Base-by-base conservation (phyloP, 257 asterid genomes). In the Solanum raphanifolium region DNA sequence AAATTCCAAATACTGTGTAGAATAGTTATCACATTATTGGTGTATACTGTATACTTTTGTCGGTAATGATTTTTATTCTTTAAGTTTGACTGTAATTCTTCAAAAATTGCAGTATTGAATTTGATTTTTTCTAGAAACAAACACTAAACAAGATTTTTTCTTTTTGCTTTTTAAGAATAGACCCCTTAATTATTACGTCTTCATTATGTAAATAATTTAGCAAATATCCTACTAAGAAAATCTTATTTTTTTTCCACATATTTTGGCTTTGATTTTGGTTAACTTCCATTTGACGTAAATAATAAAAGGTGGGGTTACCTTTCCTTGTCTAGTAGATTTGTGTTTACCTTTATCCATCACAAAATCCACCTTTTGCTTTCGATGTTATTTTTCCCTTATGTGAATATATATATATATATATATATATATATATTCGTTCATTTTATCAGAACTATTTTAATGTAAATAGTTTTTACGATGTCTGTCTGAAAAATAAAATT, bases 281-380 rank as follows among this genome's bases (percentile, higher is more conserved):
- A 82, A 48, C 69, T 48, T 82, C 31, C 11, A 82, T 79, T 81
- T 81, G 13, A 48, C 69, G 71, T 27, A 27, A 43, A 81, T 31
- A 76, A 38, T 10, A 6, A 3, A 35, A 81, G 11, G 39, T 81
- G 39, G 85, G 85, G 29, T 27, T 81, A 10, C 85, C 69, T 48
- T 48, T 82, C 31, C 43, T 31, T 82, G 69, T 82, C 20, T 20
- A 10, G 71, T 48, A 48, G 86, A 82, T 82, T 31, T 48, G 20
- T 82, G 43, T 31, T 18, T 48, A 29, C 69, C 71, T 82, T 82
- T 48, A 82, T 48, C 18, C 27, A 46, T 81, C 66, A 48, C 23
- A 27, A 46, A 18, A 79, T 81, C 69, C 10, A 82, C 71, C 43
- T 82, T 48, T 82, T 82, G 86, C 69, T 82, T 29, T 48, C 29